Percentiles rank a stretch among this genome's conserved stretches.
phyloP scores from a whole-genome alignment of 202 grass and related monocot genomes.

The Bolboschoenoplectus hybrid region DNA sequence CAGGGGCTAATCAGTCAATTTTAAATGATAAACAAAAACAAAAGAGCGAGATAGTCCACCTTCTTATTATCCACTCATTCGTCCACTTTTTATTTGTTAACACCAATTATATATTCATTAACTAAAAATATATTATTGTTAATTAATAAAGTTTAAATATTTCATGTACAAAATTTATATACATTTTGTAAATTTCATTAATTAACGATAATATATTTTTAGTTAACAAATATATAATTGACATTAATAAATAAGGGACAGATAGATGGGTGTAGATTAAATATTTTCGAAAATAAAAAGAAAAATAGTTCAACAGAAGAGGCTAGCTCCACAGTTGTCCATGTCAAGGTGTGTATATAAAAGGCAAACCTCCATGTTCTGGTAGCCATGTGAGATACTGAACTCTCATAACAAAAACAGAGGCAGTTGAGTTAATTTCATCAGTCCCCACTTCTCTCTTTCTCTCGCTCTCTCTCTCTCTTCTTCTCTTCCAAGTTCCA shows the following conservation, averaged over 20 bases:
- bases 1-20: conserved; percentile 41
- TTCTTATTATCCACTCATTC: too few relatives aligned
- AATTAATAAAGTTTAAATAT: too few relatives aligned
- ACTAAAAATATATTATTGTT: too few relatives aligned
- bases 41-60: background rate
- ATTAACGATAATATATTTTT: too few relatives aligned
- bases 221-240: too few relatives aligned
- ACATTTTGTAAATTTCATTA: too few relatives aligned
- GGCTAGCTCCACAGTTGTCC: background rate
- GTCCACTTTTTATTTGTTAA: too few relatives aligned
- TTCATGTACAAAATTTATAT: too few relatives aligned
- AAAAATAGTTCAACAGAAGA: conserved; percentile 10
- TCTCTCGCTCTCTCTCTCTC: conserved; percentile 44
- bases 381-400: conserved; percentile 47
- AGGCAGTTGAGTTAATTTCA: conserved; percentile 35
- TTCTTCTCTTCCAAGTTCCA: conserved; percentile 38
- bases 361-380: conserved; percentile 53
- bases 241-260: too few relatives aligned
- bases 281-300: background rate
- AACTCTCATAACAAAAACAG: conserved; percentile 26
- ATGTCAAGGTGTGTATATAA: conserved; percentile 51
- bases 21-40: conserved; percentile 3
- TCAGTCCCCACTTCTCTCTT: background rate
- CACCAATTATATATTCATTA: too few relatives aligned
- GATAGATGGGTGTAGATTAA: too few relatives aligned